phyloP scores from a whole-genome alignment of 805 yeast genomes.

The Wickerhamomyces hampshirensis region DNA sequence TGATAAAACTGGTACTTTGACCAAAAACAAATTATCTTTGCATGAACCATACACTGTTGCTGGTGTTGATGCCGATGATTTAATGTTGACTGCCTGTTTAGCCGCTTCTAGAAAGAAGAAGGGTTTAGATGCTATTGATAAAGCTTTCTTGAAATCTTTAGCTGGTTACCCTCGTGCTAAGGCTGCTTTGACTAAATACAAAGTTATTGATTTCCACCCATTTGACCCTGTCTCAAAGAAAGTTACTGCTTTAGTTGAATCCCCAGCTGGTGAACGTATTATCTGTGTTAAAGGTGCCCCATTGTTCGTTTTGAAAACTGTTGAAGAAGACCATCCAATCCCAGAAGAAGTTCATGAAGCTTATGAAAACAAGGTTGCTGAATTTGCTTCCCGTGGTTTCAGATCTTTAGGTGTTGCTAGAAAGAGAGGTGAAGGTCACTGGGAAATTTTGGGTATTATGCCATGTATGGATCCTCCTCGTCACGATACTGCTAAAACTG shows the following conservation, averaged over 20 bases:
- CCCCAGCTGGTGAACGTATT: slow-evolving; percentile 93
- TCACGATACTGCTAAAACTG: slow-evolving; percentile 95
- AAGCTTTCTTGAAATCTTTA: slow-evolving; percentile 91
- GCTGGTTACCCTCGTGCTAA: slow-evolving; percentile 88
- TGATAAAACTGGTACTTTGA: slow-evolving; percentile 96
- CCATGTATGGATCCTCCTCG: slow-evolving; percentile 99
- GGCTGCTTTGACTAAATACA: slow-evolving; percentile 88
- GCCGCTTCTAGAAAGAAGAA: slow-evolving; percentile 98
- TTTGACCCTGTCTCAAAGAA: slow-evolving; percentile 97
- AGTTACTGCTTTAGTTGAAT: slow-evolving; percentile 91
- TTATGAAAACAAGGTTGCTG: slow-evolving; percentile 96
- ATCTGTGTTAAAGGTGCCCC: slow-evolving; percentile 98
- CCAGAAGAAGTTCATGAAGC: slow-evolving; percentile 91
- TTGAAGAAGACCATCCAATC: slow-evolving; percentile 94
- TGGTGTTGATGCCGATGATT: slow-evolving; percentile 93
- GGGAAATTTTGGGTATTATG: slow-evolving; percentile 97
- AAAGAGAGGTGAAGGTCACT: slow-evolving; percentile 97
- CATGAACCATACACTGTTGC: slow-evolving; percentile 98
- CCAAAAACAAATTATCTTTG: slow-evolving; percentile 93
- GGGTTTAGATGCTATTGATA: slow-evolving; percentile 97
- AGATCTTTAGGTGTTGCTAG: slow-evolving; percentile 98
- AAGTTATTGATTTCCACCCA: slow-evolving; percentile 93
- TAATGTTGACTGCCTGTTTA: slow-evolving; percentile 95
- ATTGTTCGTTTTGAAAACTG: slow-evolving; percentile 92
- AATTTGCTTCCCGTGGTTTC: slow-evolving; percentile 97